Evolutionary conservation across 139 green algal genomes (phyloP), one percentile per base, ranked within the genome.

Genomic region (Auxenochlorella pyrenoidosa): DNA sequence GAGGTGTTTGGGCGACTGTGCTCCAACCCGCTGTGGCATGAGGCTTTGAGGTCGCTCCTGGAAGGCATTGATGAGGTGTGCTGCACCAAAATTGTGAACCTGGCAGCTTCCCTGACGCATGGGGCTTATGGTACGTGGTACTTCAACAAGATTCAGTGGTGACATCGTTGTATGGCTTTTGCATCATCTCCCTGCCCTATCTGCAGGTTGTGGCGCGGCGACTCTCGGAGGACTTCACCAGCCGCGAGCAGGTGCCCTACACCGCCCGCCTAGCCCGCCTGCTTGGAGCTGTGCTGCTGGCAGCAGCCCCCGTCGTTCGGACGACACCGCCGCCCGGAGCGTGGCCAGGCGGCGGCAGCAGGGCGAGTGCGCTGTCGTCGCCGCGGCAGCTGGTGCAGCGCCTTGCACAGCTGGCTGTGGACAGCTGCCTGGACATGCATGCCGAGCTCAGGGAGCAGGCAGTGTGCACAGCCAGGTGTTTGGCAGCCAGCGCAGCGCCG

Each of bases 21-120:
- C 21, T 8, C 1, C 24, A 43, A 85, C 30, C 1, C 19, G 0
- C 10, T 43, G 10, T 85, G 80, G 80, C 80, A 30, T 4, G 40
- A 32, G 5, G 10, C 38, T 24, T 60, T 85, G 40, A 38, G 8
- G 24, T 32, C 40, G 12, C 21, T 85, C 28, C 80, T 85, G 38
- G 28, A 41, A 3, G 80, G 63, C 5, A 6, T 85, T 26, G 80
- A 85, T 28, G 80, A 85, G 60, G 80, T 85, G 63, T 51, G 70
- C 34, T 51, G 16, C 34, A 10, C 28, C n/a, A n/a, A n/a, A n/a
- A n/a, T n/a, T n/a, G n/a, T n/a, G n/a, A n/a, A n/a, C n/a, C n/a
- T n/a, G n/a, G n/a, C n/a, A n/a, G n/a, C n/a, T n/a, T n/a, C n/a
- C n/a, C n/a, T n/a, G n/a, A n/a, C n/a, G n/a, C n/a, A n/a, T n/a